A percentile compares a stretch with the other conserved stretches of the same genome.
phyloP scores from a whole-genome alignment of 2,329 filamentous ascomycete genomes.

The Amesomyces nigricolor region DNA sequence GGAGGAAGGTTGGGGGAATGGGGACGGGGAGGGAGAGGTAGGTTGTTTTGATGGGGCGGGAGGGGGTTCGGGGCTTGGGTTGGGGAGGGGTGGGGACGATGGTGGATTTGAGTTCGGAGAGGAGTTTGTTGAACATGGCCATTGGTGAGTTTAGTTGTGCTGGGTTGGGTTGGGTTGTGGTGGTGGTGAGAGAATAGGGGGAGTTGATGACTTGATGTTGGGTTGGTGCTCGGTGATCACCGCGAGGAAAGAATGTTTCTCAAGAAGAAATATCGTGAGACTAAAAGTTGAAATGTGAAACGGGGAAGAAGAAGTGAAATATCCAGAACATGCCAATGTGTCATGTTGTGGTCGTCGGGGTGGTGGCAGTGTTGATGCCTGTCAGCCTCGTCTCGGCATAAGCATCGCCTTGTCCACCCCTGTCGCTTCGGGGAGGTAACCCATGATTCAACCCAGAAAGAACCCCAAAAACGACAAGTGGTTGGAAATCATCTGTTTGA shows the following conservation, averaged over 20 bases:
- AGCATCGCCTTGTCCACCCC: not conserved
- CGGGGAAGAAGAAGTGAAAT: too few species aligned
- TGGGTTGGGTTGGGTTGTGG: not conserved
- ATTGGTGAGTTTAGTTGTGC: not conserved
- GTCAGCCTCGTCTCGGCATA: not conserved
- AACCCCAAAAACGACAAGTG: too few species aligned
- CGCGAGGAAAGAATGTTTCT: too few species aligned
- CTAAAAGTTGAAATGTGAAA: too few species aligned
- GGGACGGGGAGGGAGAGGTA: conserved; percentile 32
- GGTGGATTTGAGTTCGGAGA: not conserved
- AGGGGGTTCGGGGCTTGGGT: not conserved
- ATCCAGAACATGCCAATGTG: not conserved
- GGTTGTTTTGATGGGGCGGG: conserved; percentile 26
- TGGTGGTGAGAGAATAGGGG: not conserved
- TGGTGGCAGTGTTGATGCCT: conserved; percentile 8
- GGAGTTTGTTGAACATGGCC: conserved; percentile 5
- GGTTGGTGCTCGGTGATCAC: too few species aligned
- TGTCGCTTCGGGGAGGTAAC: not conserved
- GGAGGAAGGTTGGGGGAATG: conserved; percentile 44
- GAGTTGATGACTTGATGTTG: too few species aligned
- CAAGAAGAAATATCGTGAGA: too few species aligned
- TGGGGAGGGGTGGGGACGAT: not conserved
- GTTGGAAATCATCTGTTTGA: too few species aligned
- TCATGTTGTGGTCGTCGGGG: not conserved
- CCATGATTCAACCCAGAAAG: too few species aligned